Conservation (phyloP, 345 rosid genomes). For the Sonneratia caseolaris region DNA sequence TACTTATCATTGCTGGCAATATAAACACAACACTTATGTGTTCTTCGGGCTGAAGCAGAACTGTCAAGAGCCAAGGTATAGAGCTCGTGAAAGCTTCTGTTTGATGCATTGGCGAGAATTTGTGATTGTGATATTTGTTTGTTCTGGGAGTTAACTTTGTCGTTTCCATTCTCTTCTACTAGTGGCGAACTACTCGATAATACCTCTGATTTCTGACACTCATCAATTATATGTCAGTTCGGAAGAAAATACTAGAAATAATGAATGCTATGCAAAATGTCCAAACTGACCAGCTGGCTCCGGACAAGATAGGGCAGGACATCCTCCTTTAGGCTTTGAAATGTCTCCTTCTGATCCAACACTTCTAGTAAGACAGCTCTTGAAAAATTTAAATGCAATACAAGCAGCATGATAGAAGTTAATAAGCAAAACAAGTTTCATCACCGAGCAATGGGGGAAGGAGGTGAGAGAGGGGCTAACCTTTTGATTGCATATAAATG, state of each 20-base stretch:
- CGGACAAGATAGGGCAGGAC: slow-evolving; percentile 85
- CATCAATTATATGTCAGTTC: slow-evolving; percentile 11
- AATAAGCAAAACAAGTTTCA: not conserved
- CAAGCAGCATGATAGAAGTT: slow-evolving; percentile 1
- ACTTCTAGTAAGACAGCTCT: slow-evolving; percentile 78
- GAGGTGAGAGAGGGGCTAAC: slow-evolving; percentile 25
- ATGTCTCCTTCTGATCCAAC: slow-evolving; percentile 54
- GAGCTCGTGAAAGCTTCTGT: slow-evolving; percentile 60
- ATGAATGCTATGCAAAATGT: slow-evolving; percentile 6
- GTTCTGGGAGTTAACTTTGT: slow-evolving; percentile 42
- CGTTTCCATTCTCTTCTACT: slow-evolving; percentile 68
- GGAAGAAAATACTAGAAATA: not conserved
- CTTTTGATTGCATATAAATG: slow-evolving; percentile 97
- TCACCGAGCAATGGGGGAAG: not conserved
- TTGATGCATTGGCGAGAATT: slow-evolving; percentile 66
- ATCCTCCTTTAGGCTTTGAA: slow-evolving; percentile 75
- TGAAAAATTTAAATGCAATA: not conserved
- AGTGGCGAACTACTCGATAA: slow-evolving; percentile 29
- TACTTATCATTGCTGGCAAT: slow-evolving; percentile 67
- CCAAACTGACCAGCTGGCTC: slow-evolving; percentile 82
- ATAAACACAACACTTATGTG: slow-evolving; percentile 87
- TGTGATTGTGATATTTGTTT: slow-evolving; percentile 40
- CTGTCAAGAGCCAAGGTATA: slow-evolving; percentile 31
- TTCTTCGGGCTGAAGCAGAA: slow-evolving; percentile 34
- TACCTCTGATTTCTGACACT: slow-evolving; percentile 53